Base-by-base conservation (phyloP, 164 flowering plant genomes). In the Saururus chinensis region DNA sequence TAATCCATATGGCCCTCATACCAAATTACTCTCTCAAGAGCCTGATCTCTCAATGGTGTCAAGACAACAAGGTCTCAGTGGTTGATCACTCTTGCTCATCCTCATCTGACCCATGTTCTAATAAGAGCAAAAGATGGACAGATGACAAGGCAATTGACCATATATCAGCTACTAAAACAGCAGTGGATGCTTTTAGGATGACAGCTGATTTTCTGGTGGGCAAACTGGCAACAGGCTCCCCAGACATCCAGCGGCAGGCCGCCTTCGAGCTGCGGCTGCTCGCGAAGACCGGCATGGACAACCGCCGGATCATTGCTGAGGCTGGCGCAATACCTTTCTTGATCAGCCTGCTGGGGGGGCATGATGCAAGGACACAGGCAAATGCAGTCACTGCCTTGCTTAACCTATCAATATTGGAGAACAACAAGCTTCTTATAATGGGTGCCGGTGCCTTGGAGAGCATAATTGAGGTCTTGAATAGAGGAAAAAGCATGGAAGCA, bases 311-410 rank as follows among this genome's bases (percentile, higher is more conserved):
- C 19, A 87, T 89, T 4, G 82, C 92, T 0, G 88, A 85, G 73
- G 86, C 84, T 12, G 96, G 98, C 16, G 92, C 92, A 4, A 87
- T 91, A 41, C 92, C 92, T 0, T 80, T 84, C 61, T 74, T 91
- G 40, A 85, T 82, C 8, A 75, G 73, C 23, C 66, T 88, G n/a
- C 73, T 91, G 19, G 60, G 62, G 21, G 73, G 92, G 1, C 56
- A 64, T 30, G 91, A 88, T 56, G 66, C 84, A 10, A 69, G 77
- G 64, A 81, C 73, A 40, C 90, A 88, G 62, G 96, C 85, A 68
- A 78, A 91, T 75, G 83, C 90, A 7, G 86, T 87, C 45, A 87
- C 92, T 21, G 79, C 88, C 16, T 63, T 87, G 52, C 82, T 87
- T 57, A 58, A 58, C 45, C 60, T 58, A 8, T 55, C 58, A 24